A percentile compares a stretch with the other conserved stretches of the same genome.
These are phyloP conservation scores for Sugiyamaella grinbergsii DNA, from an alignment of 1,139 yeast species.

Conservation along the genomic window DNA sequence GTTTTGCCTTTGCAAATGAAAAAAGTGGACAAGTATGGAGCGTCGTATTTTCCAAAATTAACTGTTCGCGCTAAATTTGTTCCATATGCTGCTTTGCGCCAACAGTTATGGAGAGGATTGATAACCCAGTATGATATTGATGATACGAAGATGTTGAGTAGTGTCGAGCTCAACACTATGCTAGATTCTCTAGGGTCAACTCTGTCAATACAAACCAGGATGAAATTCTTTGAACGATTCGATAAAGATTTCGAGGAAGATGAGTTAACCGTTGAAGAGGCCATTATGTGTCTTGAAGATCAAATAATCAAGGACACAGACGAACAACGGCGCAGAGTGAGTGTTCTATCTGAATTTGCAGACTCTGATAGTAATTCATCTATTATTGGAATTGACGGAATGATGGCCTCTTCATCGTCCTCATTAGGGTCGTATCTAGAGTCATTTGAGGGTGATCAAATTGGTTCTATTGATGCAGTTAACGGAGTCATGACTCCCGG, in stretches of 20 bases:
- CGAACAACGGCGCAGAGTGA: slow-evolving; percentile 25
- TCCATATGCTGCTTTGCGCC: slow-evolving; percentile 65
- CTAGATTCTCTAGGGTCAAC: slow-evolving; percentile 66
- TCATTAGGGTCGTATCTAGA: slow-evolving; percentile 1
- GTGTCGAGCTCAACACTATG: slow-evolving; percentile 58
- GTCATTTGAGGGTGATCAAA: neutral
- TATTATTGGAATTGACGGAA: neutral
- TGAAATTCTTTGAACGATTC: slow-evolving; percentile 49
- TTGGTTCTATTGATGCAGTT: neutral
- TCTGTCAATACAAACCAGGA: slow-evolving; percentile 52
- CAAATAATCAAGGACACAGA: slow-evolving; percentile 39
- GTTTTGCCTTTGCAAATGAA: slow-evolving; percentile 45
- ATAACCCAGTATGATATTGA: slow-evolving; percentile 56
- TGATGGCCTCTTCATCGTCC: neutral
- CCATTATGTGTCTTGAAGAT: slow-evolving; percentile 56
- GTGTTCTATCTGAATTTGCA: slow-evolving; percentile 19
- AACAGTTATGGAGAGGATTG: slow-evolving; percentile 69
- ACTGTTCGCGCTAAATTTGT: slow-evolving; percentile 66
- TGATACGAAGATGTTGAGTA: slow-evolving; percentile 51
- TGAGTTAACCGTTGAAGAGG: slow-evolving; percentile 56
- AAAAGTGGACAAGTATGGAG: slow-evolving; percentile 39
- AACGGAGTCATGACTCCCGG: slow-evolving; percentile 1
- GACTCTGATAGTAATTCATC: slow-evolving; percentile 9
- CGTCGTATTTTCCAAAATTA: slow-evolving; percentile 55
- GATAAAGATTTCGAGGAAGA: slow-evolving; percentile 55